Evolutionary conservation across 2,329 filamentous ascomycete species (phyloP), one percentile per base, ranked within the genome.

Genomic region (Cladosporium sp.): DNA sequence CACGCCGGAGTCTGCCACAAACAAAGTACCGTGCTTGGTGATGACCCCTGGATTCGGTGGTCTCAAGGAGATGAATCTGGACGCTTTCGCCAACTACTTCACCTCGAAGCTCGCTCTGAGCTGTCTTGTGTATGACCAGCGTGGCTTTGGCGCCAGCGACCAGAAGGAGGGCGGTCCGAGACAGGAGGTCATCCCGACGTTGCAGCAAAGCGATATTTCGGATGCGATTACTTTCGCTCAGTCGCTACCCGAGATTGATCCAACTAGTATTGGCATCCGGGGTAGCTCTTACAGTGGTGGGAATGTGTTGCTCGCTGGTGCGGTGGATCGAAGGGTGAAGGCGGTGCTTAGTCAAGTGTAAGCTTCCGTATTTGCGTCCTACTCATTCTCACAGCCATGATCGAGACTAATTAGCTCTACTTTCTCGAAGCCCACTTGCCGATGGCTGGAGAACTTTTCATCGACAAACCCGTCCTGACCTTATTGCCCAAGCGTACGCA

Each of bases 201-300:
- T 72, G 46, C 77, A 80, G 66, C 67, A 69, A 28, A 73, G 69
- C 56, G 78, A 81, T 67, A 72, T 74, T 49, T 73, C 70, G 7
- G 76, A 79, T 67, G 78, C 78, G 6, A 78, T 80, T 52, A 79
- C 77, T 16, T 80, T 75, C 68, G 74, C 74, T 6, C 74, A 76
- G 53, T 70, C 71, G 8, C 62, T 70, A 18, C 28, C 66, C 2
- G 71, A 78, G 29, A 74, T 80, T 2, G 71, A 78, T 67, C 31
- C 66, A 3, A 56, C 71, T 12, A 75, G 71, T 46, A 75, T 80
- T 61, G 77, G 72, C 16, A 70, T 80, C 26, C 80, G 78, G 77
- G 79, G 78, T 12, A 72, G 67, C 58, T 74, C 73, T 12, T 77
- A 78, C 67, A 75, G 72, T 65, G 79, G 78, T 29, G 79, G 78